These are phyloP conservation scores for Phialophora verrucosa DNA, from an alignment of 2,329 filamentous ascomycete species.

Conservation along the genomic window DNA sequence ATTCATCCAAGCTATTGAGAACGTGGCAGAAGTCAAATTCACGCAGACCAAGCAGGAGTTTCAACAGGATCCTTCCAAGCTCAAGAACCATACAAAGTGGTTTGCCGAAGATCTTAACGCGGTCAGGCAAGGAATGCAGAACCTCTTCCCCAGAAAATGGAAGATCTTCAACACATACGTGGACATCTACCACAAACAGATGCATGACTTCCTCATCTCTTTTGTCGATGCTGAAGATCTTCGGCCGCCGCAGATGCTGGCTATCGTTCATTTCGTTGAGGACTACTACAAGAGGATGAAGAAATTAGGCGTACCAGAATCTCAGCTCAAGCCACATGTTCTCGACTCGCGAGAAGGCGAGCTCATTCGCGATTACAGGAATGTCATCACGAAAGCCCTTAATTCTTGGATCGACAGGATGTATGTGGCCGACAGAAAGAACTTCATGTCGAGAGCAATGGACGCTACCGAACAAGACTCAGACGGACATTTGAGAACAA, in stretches of 20 bases:
- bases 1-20: slow-evolving; percentile 79
- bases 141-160: slow-evolving; percentile 94
- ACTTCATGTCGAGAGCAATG: slow-evolving; percentile 77
- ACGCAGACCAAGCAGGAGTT: slow-evolving; percentile 74
- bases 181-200: slow-evolving; percentile 87
- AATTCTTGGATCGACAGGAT: slow-evolving; percentile 98
- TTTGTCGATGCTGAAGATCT: slow-evolving; percentile 83
- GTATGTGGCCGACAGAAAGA: slow-evolving; percentile 77
- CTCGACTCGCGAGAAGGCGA: slow-evolving; percentile 90
- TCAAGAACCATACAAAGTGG: slow-evolving; percentile 92
- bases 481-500: slow-evolving; percentile 89
- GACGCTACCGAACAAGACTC: slow-evolving; percentile 86
- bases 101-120: slow-evolving; percentile 98
- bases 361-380: slow-evolving; percentile 89
- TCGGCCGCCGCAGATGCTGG: slow-evolving; percentile 84
- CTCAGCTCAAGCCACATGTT: slow-evolving; percentile 81
- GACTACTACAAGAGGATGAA: slow-evolving; percentile 97
- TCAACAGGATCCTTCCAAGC: slow-evolving; percentile 76
- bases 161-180: slow-evolving; percentile 90
- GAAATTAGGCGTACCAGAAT: slow-evolving; percentile 78
- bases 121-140: slow-evolving; percentile 89
- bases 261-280: slow-evolving; percentile 92
- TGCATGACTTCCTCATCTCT: slow-evolving; percentile 89
- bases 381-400: slow-evolving; percentile 91
- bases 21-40: slow-evolving; percentile 76